These are phyloP conservation scores for Davidsoniella neocaledoniae DNA, from an alignment of 2,329 filamentous ascomycete species.

Conservation along the genomic window DNA sequence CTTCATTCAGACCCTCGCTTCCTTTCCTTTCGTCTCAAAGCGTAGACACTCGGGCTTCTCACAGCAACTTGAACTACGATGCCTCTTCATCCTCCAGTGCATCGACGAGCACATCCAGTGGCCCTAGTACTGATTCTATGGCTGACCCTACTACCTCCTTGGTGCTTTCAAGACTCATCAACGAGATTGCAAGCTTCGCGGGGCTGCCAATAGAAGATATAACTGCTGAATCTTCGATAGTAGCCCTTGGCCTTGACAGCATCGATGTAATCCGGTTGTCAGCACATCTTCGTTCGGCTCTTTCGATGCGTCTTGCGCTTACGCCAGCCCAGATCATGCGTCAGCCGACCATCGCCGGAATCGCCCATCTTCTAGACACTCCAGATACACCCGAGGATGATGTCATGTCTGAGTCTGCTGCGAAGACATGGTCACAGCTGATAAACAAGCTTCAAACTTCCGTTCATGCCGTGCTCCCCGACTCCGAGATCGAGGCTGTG, in stretches of 20 bases:
- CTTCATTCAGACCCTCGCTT: too few species aligned
- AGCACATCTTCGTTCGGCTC: slow-evolving; percentile 44
- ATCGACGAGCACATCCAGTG: too few species aligned
- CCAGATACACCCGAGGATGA: slow-evolving; percentile 15
- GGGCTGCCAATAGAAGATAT: slow-evolving; percentile 35
- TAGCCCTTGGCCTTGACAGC: slow-evolving; percentile 77
- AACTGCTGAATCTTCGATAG: slow-evolving; percentile 44
- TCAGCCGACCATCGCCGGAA: slow-evolving; percentile 47
- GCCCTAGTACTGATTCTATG: too few species aligned
- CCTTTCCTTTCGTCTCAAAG: too few species aligned
- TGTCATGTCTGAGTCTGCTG: background rate
- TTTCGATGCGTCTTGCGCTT: slow-evolving; percentile 32
- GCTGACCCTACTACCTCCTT: too few species aligned
- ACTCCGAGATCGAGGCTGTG: slow-evolving; percentile 33
- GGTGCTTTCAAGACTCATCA: background rate
- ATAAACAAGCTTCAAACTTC: background rate
- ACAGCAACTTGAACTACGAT: too few species aligned
- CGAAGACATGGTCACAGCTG: background rate
- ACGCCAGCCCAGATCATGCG: slow-evolving; percentile 65
- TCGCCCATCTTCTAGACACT: slow-evolving; percentile 21
- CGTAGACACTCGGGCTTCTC: too few species aligned
- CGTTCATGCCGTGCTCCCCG: slow-evolving; percentile 13
- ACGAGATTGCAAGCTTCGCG: slow-evolving; percentile 28
- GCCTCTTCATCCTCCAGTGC: too few species aligned
- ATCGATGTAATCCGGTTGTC: slow-evolving; percentile 81